Percentiles rank a stretch among this genome's conserved stretches.
Evolutionary conservation across 2,329 filamentous ascomycete genomes (phyloP).

Genomic region (Fusarium beomiforme): DNA sequence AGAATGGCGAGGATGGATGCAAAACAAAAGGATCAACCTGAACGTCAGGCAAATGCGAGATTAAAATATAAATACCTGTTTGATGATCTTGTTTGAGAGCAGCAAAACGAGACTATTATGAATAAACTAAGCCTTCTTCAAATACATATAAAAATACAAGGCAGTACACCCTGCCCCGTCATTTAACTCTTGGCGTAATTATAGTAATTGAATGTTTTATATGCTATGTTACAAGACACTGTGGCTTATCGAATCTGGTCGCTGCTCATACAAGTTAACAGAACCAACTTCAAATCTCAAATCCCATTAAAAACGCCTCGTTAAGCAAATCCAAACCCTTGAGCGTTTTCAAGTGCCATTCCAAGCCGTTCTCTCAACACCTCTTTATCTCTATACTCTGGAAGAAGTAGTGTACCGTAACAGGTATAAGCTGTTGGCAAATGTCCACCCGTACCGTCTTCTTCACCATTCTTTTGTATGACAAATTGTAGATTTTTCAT

Average conservation of each 20-base stretch:
- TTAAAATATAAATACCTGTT: slow-evolving; percentile 34
- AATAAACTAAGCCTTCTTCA: no score
- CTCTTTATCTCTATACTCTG: slow-evolving; percentile 79
- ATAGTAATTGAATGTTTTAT: not conserved
- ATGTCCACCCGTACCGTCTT: slow-evolving; percentile 61
- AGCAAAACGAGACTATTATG: no score
- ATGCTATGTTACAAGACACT: not conserved
- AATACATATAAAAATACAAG: no score
- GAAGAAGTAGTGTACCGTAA: slow-evolving; percentile 87
- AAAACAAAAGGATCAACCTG: slow-evolving; percentile 85
- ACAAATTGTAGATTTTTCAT: slow-evolving; percentile 84
- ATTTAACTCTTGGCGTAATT: no score
- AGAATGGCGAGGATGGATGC: slow-evolving; percentile 88
- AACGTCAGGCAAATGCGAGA: slow-evolving; percentile 91
- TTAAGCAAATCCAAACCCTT: slow-evolving; percentile 87
- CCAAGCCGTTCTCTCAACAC: slow-evolving; percentile 78
- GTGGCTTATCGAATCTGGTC: not conserved
- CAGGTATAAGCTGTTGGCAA: slow-evolving; percentile 93
- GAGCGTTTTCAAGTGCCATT: slow-evolving; percentile 88
- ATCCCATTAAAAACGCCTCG: not conserved
- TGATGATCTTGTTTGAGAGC: not conserved
- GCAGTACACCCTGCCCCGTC: no score
- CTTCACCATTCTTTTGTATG: slow-evolving; percentile 79
- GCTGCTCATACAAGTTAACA: not conserved
- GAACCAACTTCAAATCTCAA: not conserved